These are phyloP conservation scores for Crassisporium funariophilum DNA, from an alignment of 768 basidiomycete species.

Conservation along the genomic window DNA sequence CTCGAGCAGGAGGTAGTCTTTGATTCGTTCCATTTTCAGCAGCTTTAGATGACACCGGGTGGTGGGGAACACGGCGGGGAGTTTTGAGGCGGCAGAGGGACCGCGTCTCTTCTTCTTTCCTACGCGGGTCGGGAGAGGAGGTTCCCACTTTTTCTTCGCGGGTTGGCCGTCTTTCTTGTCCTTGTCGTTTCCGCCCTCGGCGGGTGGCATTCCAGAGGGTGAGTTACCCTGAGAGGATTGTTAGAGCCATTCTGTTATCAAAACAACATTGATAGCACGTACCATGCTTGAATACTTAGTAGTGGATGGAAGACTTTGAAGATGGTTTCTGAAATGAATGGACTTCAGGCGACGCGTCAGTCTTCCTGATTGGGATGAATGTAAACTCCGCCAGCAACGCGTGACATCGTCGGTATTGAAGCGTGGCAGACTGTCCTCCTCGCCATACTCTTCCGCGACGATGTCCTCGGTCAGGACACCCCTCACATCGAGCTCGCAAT, in stretches of 20 bases:
- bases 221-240: constrained; percentile 62
- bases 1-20: constrained; percentile 95
- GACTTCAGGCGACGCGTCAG: constrained; percentile 31
- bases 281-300: constrained; percentile 29
- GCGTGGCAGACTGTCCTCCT: constrained; percentile 28
- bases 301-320: constrained; percentile 10
- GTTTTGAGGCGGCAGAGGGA: constrained; percentile 87
- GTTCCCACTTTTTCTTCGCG: constrained; percentile 96
- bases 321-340: constrained; percentile 29
- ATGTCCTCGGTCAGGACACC: constrained; percentile 54
- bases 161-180: constrained; percentile 57
- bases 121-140: constrained; percentile 93
- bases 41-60: constrained; percentile 94
- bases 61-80: constrained; percentile 91
- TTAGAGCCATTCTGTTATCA: neutral
- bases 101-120: constrained; percentile 97
- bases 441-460: constrained; percentile 6
- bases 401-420: constrained; percentile 23
- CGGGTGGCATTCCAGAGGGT: constrained; percentile 60
- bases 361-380: constrained; percentile 24
- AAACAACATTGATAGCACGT: constrained; percentile 3
- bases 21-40: constrained; percentile 96
- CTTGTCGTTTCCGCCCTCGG: constrained; percentile 37
- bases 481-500: constrained; percentile 66
- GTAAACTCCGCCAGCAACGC: constrained; percentile 29